Conservation (phyloP, 192 early-diverging fungal genomes). For the Coemansia erecta region DNA sequence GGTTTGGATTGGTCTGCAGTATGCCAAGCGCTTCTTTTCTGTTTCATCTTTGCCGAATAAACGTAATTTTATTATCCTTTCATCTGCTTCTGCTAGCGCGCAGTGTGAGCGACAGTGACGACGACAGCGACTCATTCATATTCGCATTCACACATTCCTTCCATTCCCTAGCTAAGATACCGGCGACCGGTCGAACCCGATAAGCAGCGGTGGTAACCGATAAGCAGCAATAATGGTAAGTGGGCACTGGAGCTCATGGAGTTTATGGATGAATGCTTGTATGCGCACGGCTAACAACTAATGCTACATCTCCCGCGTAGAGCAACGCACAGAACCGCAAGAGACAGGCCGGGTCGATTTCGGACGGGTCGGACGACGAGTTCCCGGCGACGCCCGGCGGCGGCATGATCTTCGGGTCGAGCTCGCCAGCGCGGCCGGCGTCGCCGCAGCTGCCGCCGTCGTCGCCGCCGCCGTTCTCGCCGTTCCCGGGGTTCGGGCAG, state of each 20-base stretch:
- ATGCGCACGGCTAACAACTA: too few species aligned
- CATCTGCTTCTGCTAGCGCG: not conserved
- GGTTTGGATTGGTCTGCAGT: not conserved
- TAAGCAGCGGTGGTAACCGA: too few species aligned
- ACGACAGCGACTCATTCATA: too few species aligned
- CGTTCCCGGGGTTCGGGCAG: conserved; percentile 22
- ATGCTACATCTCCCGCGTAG: not conserved
- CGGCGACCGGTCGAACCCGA: too few species aligned
- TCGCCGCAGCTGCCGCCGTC: conserved; percentile 40
- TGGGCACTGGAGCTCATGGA: too few species aligned
- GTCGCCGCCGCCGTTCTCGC: conserved; percentile 44
- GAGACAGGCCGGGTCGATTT: conserved; percentile 40
- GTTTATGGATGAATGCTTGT: too few species aligned
- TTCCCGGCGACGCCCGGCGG: conserved; percentile 48
- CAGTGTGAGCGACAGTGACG: not conserved
- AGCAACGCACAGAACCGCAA: conserved; percentile 34
- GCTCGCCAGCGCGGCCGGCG: conserved; percentile 29
- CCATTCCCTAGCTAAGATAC: not conserved
- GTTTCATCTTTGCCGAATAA: not conserved
- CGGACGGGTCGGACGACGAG: conserved; percentile 20
- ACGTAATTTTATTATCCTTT: not conserved
- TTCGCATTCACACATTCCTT: not conserved
- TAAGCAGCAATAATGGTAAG: too few species aligned
- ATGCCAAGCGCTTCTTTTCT: not conserved
- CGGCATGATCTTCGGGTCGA: conserved; percentile 44